Evolutionary conservation across 2,329 filamentous ascomycete species (phyloP), one percentile per base, ranked within the genome.

Genomic region (Cladosporium phlei): DNA sequence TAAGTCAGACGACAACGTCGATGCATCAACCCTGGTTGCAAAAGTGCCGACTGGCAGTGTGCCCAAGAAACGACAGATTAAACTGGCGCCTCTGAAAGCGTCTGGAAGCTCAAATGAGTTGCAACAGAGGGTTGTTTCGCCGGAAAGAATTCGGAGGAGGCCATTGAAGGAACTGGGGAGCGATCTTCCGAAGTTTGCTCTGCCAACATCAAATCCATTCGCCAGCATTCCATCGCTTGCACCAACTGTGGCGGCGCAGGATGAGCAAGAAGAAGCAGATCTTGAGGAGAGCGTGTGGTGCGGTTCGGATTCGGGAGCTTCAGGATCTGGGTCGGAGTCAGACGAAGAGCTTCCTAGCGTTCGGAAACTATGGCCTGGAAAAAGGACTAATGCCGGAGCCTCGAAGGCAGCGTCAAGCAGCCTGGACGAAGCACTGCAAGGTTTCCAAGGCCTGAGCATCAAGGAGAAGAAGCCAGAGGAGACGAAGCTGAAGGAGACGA

Each of bases 281-380:
- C 38, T 61, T 3, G 62, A 66, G 38, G 60, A 65, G 49, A 65
- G 63, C 52, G 56, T 65, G 10, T 62, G 57, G 57, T 63, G 62
- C 38, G 62, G 58, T 10, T 60, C 59, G 20, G 52, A 55, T 20
- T 48, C 53, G n/a, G 46, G 37, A 4, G 52, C 52, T 2, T 49
- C 51, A 17, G 43, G 45, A 5, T 61, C 55, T 20, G 58, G 59
- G 2, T 49, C 51, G 14, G 43, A 46, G 5, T 61, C 55, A 21
- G 58, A 59, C 1, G 54, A 56, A 9, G 58, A 59, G 10, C 47
- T 63, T 8, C 59, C 57, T 2, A 59, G 57, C 47, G 55, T 55
- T 2, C 51, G 55, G 29, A 57, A 58, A 33, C 49, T 59, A 34
- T 55, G 45, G 45, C 45, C 35, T 5, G 39, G 29, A 3, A 38